Evolutionary conservation across 352 stramenopile genomes (phyloP).

Genomic region (Globisporangium middletonii): DNA sequence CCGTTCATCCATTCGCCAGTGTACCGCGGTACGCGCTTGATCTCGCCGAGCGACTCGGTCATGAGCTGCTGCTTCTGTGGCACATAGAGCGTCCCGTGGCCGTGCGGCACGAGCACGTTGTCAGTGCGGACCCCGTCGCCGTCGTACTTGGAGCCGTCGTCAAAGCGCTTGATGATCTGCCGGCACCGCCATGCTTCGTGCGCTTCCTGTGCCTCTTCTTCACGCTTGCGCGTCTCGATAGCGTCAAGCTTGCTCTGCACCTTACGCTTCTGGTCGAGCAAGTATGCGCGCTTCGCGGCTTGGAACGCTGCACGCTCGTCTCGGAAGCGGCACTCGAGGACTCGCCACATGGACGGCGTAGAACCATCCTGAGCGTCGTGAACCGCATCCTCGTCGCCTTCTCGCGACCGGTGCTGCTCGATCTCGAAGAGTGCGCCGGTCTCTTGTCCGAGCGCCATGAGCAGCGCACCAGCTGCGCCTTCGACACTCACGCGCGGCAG

Average conservation of each 20-base stretch:
- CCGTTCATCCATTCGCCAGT: slow-evolving; percentile 47
- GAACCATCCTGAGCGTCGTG: slow-evolving; percentile 11
- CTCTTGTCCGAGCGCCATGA: slow-evolving; percentile 40
- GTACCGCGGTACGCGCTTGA: slow-evolving; percentile 45
- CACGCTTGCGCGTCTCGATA: slow-evolving; percentile 22
- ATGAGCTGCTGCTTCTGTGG: slow-evolving; percentile 23
- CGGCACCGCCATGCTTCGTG: slow-evolving; percentile 31
- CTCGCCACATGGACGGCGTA: too few species aligned
- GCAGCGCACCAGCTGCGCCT: slow-evolving; percentile 41
- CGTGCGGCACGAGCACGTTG: slow-evolving; percentile 42
- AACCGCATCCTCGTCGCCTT: slow-evolving; percentile 3
- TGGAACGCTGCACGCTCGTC: slow-evolving; percentile 44
- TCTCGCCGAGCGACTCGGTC: slow-evolving; percentile 22
- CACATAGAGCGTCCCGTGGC: slow-evolving; percentile 53
- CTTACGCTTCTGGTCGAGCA: slow-evolving; percentile 33
- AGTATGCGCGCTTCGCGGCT: slow-evolving; percentile 35
- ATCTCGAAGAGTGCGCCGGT: slow-evolving; percentile 38
- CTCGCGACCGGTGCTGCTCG: slow-evolving; percentile 20
- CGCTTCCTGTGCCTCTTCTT: slow-evolving; percentile 24
- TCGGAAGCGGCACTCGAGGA: slow-evolving; percentile 32
- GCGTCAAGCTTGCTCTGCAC: slow-evolving; percentile 27
- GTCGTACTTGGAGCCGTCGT: slow-evolving; percentile 66
- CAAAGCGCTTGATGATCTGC: slow-evolving; percentile 57
- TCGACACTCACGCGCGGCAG: slow-evolving; percentile 14
- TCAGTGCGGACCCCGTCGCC: slow-evolving; percentile 39